Base-by-base conservation (phyloP, 331 rosid genomes). In the Rosa hybrid region DNA sequence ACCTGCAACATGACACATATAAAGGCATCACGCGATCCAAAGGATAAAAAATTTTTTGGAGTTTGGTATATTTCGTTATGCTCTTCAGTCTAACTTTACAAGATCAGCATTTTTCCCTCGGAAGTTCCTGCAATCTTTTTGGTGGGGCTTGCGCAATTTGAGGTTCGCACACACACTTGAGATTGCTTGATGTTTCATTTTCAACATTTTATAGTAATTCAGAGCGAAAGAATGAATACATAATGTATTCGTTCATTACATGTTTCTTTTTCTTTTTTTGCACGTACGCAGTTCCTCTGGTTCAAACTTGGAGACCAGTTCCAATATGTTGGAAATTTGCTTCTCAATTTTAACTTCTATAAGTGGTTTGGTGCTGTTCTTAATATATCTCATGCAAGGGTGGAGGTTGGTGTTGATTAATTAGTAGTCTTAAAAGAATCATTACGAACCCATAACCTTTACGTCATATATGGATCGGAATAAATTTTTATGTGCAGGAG, bases 351-450 rank as follows among this genome's bases (percentile, higher is more conserved):
- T 54, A 17, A 38, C 42, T 1, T 12, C 68, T 54, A 54, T 54
- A 38, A 39, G 8, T 12, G 78, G 78, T 68, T 2, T 74, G 50
- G 68, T 12, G 16, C 12, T 74, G 5, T 74, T 74, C 7, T 38
- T 20, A n/a, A 21, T 54, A 54, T 74, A 74, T 74, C 50, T 53
- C 67, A 38, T 38, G 27, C 77, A 56, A 53, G 50, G n/a, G 12
- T 74, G 67, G 21, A 74, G 67, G 78, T 74, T 54, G 3, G 68
- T 18, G 14, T 4, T 12, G 12, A 0, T 54, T 16, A 54, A 34
- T 54, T 20, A 57, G 64, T 53, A 27, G 6, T 13, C 8, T 67
- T 16, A 0, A 17, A 16, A 4, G 14, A 34, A 41, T 68, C 17
- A 20, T 7, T 27, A 70, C 23, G 13, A 41, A 68, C 27, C 0